phyloP scores from a whole-genome alignment of 73 alveolate genomes.

The Paramecium sexaurelia region DNA sequence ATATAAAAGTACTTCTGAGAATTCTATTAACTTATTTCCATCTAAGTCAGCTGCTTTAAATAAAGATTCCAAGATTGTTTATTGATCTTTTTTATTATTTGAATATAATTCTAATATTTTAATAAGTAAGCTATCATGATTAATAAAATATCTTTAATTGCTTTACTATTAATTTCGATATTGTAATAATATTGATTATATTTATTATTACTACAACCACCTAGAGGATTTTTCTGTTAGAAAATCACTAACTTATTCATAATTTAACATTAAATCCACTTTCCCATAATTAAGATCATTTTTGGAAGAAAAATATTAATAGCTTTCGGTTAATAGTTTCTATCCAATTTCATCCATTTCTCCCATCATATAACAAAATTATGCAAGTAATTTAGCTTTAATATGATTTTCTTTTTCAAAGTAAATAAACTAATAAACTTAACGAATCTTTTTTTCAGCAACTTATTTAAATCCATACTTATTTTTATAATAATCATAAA shows the following conservation, averaged over 20 bases:
- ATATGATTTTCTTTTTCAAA: background rate
- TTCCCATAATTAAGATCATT: background rate
- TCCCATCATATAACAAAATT: background rate
- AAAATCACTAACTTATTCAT: constrained; percentile 13
- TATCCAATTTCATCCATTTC: constrained; percentile 54
- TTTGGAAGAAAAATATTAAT: background rate
- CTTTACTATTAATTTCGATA: background rate
- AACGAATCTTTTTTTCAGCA: constrained; percentile 40
- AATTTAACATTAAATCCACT: background rate
- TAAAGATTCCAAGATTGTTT: background rate
- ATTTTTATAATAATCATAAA: constrained; percentile 49
- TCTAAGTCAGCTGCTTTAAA: constrained; percentile 56
- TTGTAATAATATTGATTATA: background rate
- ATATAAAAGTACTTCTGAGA: constrained; percentile 16
- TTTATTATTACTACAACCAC: background rate
- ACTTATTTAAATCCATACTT: constrained; percentile 49
- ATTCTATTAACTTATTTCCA: constrained; percentile 52
- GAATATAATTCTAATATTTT: constrained; percentile 13
- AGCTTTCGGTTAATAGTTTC: background rate
- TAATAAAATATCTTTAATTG: constrained; percentile 20
- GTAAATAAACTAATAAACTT: constrained; percentile 38
- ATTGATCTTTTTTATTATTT: constrained; percentile 11
- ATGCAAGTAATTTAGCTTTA: background rate
- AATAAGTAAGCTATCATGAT: background rate
- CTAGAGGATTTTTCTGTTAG: background rate